Percentiles rank a stretch among this genome's conserved stretches.
phyloP scores from a whole-genome alignment of 2,329 filamentous ascomycete species.

The Sporothrix humicola region DNA sequence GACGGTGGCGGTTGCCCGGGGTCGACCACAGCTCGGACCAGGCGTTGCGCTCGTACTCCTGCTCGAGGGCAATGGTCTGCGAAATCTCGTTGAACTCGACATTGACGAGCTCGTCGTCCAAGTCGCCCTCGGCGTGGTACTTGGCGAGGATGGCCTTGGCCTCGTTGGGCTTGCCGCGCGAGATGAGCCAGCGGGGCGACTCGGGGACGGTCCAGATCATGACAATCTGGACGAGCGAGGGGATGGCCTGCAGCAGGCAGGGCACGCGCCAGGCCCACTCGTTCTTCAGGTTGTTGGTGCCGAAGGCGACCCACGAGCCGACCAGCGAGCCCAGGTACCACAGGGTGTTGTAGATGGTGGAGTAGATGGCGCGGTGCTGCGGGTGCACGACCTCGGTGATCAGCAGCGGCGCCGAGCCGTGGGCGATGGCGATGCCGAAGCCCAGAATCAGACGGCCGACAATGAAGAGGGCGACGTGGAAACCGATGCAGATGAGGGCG shows the following conservation, averaged over 20 bases:
- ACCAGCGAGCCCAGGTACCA: conserved; percentile 43
- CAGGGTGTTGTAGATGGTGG: conserved; percentile 40
- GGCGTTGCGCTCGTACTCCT: conserved; percentile 33
- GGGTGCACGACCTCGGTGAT: conserved; percentile 37
- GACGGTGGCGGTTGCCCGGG: conserved; percentile 38
- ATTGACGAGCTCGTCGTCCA: conserved; percentile 34
- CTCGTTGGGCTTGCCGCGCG: conserved; percentile 35
- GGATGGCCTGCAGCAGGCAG: conserved; percentile 36
- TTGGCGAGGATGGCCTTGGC: conserved; percentile 34
- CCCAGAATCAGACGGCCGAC: conserved; percentile 37
- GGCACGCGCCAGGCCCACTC: conserved; percentile 38
- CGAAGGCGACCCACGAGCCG: conserved; percentile 39
- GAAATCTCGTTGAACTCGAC: conserved; percentile 37
- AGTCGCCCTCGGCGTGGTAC: conserved; percentile 37
- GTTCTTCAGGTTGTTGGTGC: conserved; percentile 33
- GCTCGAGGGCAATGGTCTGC: conserved; percentile 35
- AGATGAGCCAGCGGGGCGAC: conserved; percentile 43
- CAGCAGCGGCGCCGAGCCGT: conserved; percentile 35
- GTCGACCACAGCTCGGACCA: conserved; percentile 36
- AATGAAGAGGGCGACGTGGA: conserved; percentile 45
- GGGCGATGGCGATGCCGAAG: conserved; percentile 38
- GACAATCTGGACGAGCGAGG: conserved; percentile 37
- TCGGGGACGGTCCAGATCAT: conserved; percentile 40
- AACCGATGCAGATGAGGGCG: conserved; percentile 47
- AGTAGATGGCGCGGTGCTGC: conserved; percentile 35